phyloP scores from a whole-genome alignment of 73 alveolate species.

The Tetrahymena borealis region DNA sequence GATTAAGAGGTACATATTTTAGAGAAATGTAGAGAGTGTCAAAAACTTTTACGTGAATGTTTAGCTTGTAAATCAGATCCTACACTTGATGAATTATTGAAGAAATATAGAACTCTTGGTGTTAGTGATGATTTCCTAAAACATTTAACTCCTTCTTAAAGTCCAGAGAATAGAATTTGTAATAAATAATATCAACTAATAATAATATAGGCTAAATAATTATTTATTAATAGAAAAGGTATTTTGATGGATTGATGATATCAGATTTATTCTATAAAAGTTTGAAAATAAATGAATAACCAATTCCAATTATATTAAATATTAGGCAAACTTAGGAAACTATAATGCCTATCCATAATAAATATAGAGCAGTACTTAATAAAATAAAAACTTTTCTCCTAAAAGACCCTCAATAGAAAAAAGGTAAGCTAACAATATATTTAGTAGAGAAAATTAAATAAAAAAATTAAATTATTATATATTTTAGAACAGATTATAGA shows the following conservation, averaged over 20 bases:
- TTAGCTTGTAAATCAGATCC: neutral
- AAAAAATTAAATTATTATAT: neutral
- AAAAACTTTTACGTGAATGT: neutral
- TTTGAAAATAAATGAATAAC: too few species aligned
- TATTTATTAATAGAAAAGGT: neutral
- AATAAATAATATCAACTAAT: neutral
- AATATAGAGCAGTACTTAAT: neutral
- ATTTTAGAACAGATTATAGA: neutral
- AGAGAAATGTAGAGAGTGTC: neutral
- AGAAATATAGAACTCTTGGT: neutral
- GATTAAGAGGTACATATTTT: neutral
- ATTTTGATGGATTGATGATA: too few species aligned
- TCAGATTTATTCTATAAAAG: too few species aligned
- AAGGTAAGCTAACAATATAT: neutral
- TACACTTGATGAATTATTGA: neutral
- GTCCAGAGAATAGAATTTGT: neutral
- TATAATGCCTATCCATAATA: neutral
- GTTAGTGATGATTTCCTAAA: neutral
- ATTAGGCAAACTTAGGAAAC: too few species aligned
- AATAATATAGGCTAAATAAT: neutral
- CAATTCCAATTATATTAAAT: too few species aligned
- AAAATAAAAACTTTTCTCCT: neutral
- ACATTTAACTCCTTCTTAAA: neutral
- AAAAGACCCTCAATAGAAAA: neutral
- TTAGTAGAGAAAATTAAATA: neutral